Conservation (phyloP, 257 asterid genomes). For the Gynochthodes officinalis region DNA sequence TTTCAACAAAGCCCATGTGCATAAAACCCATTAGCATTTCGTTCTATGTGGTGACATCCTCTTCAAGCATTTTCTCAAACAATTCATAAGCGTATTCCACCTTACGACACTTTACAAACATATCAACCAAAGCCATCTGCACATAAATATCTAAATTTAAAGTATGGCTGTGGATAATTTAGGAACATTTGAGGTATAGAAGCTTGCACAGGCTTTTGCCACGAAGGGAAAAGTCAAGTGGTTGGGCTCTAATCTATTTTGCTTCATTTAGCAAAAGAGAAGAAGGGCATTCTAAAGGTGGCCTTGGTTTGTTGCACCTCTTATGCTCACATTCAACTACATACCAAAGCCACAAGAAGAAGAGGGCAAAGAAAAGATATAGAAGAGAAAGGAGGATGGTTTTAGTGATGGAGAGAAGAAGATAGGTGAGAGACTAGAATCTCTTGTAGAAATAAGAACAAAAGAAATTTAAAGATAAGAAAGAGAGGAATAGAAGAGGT, state of each 20-base stretch:
- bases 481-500: too few species aligned
- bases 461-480: too few species aligned
- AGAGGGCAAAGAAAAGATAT: too few species aligned
- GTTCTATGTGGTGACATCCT: constrained; percentile 68
- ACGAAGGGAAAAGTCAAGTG: constrained; percentile 49
- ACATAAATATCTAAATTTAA: constrained; percentile 41
- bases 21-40: constrained; percentile 40
- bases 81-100: constrained; percentile 34
- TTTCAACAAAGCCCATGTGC: constrained; percentile 34
- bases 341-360: too few species aligned
- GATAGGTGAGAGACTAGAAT: too few species aligned
- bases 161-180: too few species aligned
- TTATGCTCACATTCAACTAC: too few species aligned
- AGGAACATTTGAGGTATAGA: constrained; percentile 32
- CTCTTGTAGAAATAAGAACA: too few species aligned
- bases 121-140: constrained; percentile 47
- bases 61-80: constrained; percentile 62
- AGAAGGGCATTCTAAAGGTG: too few species aligned
- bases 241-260: constrained; percentile 38
- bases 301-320: too few species aligned
- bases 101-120: constrained; percentile 48
- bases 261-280: constrained; percentile 53
- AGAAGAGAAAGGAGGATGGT: too few species aligned
- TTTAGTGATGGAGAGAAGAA: too few species aligned
- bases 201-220: constrained; percentile 64